phyloP scores from a whole-genome alignment of 2,329 filamentous ascomycete species.

The Alternaria viburni region DNA sequence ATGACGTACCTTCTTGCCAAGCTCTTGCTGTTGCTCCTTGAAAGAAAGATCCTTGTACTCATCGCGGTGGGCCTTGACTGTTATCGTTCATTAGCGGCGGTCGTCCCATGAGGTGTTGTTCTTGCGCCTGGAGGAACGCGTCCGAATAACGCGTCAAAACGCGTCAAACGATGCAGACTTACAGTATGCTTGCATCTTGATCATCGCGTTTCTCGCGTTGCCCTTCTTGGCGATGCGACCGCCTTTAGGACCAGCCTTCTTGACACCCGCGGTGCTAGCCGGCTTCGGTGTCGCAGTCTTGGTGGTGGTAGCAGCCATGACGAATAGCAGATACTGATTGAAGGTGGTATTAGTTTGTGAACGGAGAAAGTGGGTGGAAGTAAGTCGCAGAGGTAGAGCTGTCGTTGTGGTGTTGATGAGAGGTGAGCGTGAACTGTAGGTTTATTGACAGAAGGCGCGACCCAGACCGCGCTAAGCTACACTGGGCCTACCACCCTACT shows the following conservation, averaged over 20 bases:
- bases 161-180: conserved; percentile 26
- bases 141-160: conserved; percentile 19
- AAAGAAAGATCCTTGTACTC: conserved; percentile 44
- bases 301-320: conserved; percentile 36
- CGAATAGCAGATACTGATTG: conserved; percentile 3
- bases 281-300: conserved; percentile 34
- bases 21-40: conserved; percentile 46
- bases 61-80: conserved; percentile 46
- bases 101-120: not conserved
- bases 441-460: conserved; percentile 19
- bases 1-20: conserved; percentile 42
- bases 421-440: conserved; percentile 17
- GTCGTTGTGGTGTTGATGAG: conserved; percentile 7
- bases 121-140: conserved; percentile 14
- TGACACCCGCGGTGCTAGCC: conserved; percentile 34
- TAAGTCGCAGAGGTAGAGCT: not conserved
- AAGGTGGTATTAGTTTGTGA: not conserved
- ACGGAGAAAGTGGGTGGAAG: not conserved
- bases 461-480: conserved; percentile 12
- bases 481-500: conserved; percentile 9
- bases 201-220: conserved; percentile 39
- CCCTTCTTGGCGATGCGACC: conserved; percentile 23
- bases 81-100: conserved; percentile 18
- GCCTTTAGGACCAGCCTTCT: conserved; percentile 32
- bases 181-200: conserved; percentile 47